phyloP scores from a whole-genome alignment of 2,329 filamentous ascomycete species.

The Penicillium capsulatum region DNA sequence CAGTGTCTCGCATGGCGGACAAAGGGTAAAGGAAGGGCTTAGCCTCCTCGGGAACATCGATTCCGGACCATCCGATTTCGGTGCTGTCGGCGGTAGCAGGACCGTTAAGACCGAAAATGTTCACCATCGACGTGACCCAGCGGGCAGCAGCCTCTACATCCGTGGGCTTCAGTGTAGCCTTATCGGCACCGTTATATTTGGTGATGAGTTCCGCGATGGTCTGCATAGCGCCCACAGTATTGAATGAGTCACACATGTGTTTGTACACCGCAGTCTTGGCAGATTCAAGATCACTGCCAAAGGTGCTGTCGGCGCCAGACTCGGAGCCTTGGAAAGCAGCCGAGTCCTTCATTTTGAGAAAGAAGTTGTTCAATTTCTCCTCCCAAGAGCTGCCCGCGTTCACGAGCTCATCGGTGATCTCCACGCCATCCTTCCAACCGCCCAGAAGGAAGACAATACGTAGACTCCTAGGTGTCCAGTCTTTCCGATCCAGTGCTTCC shows the following conservation, averaged over 20 bases:
- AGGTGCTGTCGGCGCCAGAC: slow-evolving; percentile 29
- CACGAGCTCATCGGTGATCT: slow-evolving; percentile 80
- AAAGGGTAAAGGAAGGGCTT: slow-evolving; percentile 60
- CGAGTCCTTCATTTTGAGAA: slow-evolving; percentile 55
- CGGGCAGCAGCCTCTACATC: slow-evolving; percentile 57
- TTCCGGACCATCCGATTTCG: slow-evolving; percentile 61
- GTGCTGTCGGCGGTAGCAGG: slow-evolving; percentile 32
- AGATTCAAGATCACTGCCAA: slow-evolving; percentile 49
- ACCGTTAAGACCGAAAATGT: slow-evolving; percentile 70
- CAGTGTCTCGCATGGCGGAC: slow-evolving; percentile 54
- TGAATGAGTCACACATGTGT: slow-evolving; percentile 78
- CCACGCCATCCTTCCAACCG: slow-evolving; percentile 84
- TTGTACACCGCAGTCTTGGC: slow-evolving; percentile 57
- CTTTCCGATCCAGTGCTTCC: slow-evolving; percentile 64
- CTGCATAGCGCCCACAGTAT: slow-evolving; percentile 75
- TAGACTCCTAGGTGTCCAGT: slow-evolving; percentile 74
- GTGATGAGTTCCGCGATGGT: slow-evolving; percentile 74
- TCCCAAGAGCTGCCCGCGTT: slow-evolving; percentile 75
- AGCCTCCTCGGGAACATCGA: slow-evolving; percentile 57
- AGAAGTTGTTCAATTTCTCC: slow-evolving; percentile 68
- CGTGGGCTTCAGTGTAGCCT: slow-evolving; percentile 44
- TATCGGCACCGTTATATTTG: slow-evolving; percentile 62
- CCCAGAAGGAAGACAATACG: slow-evolving; percentile 84
- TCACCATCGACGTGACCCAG: slow-evolving; percentile 79
- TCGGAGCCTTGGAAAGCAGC: slow-evolving; percentile 21